A percentile compares a stretch with the other conserved stretches of the same genome.
Evolutionary conservation across 495 filamentous ascomycete species (phyloP).

Genomic region (Apodospora peruviana): DNA sequence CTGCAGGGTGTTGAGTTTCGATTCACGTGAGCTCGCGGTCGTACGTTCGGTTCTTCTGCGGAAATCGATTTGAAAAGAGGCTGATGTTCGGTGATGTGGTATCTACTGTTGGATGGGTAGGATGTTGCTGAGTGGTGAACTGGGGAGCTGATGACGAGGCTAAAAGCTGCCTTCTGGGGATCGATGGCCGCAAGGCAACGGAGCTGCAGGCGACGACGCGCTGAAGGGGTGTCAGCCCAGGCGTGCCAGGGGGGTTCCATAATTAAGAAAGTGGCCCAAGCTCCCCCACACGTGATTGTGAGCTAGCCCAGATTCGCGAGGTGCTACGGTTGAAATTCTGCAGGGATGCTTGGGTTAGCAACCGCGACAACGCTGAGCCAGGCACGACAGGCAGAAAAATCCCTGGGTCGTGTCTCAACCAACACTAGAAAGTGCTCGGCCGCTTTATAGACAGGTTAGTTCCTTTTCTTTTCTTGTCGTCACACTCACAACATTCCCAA

Average conservation of each 20-base stretch:
- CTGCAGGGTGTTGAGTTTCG: constrained; percentile 1
- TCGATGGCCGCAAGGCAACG: too few relatives aligned
- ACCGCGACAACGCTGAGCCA: constrained; percentile 1
- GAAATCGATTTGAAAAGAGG: too few relatives aligned
- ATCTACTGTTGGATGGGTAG: not conserved
- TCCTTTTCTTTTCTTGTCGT: not conserved
- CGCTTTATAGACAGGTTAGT: not conserved
- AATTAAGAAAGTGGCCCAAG: constrained; percentile 25
- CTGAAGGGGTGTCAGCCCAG: too few relatives aligned
- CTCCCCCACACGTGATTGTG: constrained; percentile 22
- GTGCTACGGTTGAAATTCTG: not conserved
- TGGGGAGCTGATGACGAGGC: constrained; percentile 38
- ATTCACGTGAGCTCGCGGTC: too few relatives aligned
- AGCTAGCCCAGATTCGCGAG: constrained; percentile 7
- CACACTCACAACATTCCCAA: not conserved
- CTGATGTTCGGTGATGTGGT: not conserved
- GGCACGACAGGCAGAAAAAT: constrained; percentile 17
- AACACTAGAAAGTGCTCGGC: not conserved
- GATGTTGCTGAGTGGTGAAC: too few relatives aligned
- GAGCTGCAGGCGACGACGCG: not conserved
- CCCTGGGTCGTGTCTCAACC: constrained; percentile 19
- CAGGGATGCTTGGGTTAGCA: constrained; percentile 3
- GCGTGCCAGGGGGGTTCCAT: too few relatives aligned
- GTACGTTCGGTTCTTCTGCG: too few relatives aligned
- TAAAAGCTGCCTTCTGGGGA: constrained; percentile 30